phyloP scores from a whole-genome alignment of 2,329 filamentous ascomycete species.

The Aspergillus ochraceoroseus region DNA sequence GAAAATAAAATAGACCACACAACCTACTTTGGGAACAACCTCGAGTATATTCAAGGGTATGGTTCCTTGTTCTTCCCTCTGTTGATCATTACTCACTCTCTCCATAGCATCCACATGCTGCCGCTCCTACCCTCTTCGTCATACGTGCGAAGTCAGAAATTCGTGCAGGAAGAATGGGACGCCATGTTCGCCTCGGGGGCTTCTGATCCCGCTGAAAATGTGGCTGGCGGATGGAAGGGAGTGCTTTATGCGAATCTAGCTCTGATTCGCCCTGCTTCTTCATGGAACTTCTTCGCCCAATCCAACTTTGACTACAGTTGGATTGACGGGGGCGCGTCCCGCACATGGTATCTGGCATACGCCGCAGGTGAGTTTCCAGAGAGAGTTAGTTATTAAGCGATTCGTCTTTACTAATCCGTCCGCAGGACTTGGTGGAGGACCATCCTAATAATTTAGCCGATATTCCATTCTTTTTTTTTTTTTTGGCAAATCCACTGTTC shows the following conservation, averaged over 20 bases:
- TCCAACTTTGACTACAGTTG: conserved; percentile 60
- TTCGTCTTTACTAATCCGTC: conserved; percentile 8
- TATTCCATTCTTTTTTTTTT: neutral
- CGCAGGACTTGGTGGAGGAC: conserved; percentile 14
- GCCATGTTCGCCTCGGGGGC: conserved; percentile 67
- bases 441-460: neutral
- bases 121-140: conserved; percentile 65
- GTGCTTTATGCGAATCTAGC: conserved; percentile 79
- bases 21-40: conserved; percentile 75
- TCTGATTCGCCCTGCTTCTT: conserved; percentile 63
- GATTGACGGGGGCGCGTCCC: conserved; percentile 70
- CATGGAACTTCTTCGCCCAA: conserved; percentile 70
- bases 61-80: conserved; percentile 2
- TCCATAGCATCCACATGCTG: conserved; percentile 74
- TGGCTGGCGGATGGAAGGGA: conserved; percentile 76
- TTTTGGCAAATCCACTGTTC: conserved; percentile 1
- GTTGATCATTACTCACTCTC: conserved; percentile 21
- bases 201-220: conserved; percentile 51
- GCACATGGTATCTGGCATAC: conserved; percentile 80
- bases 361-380: conserved; percentile 56
- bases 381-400: too few relatives aligned
- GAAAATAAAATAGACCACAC: conserved; percentile 95
- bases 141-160: conserved; percentile 61
- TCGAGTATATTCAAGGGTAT: conserved; percentile 64
- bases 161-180: conserved; percentile 79